Evolutionary conservation across 495 filamentous ascomycete genomes (phyloP), one percentile per base, ranked within the genome.

Genomic region (Penicillium odoratum): DNA sequence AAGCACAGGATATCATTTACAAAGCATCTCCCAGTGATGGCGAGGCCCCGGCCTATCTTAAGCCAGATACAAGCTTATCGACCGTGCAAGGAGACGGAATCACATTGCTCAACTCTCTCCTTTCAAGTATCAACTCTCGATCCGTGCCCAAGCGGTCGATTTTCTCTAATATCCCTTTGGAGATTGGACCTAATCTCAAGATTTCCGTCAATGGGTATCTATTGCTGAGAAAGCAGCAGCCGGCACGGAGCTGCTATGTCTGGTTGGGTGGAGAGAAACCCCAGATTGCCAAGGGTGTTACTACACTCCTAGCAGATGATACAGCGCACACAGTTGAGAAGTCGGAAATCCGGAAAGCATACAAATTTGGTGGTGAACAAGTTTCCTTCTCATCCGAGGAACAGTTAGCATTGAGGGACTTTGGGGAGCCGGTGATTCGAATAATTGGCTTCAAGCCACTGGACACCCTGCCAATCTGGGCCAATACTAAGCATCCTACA

Each of bases 151-250:
- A 93, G 53, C 82, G 95, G 48, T 85, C 94, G 5, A 82, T 91
- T 15, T 98, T 98, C 69, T 89, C 87, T 7, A 91, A 89, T 54
- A 75, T 96, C 43, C 84, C 90, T 0, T 78, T 98, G 46, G 93
- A 99, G 66, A 78, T 99, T 40, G 93, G 88, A 0, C 92, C 93
- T 2, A 85, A 85, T 11, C 78, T 98, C 51, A 87, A 81, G 36
- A 97, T 98, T 49, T 90, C 92, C 0, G 85, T 99, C 29, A 97
- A 92, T 62, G 95, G 95, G 7, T 99, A 93, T 72, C 89, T 95
- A 44, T 73, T 97, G 10, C 83, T 95, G 49, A 93, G 95, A 62
- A 82, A 85, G 34, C 94, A 98, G 73, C 79, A 81, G 53, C 88
- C 90, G 4, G 86, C 86, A 4, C 79, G 91, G 28, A 92, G 82